These are phyloP conservation scores for Fonsecaea pugnacius DNA, from an alignment of 2,329 filamentous ascomycete genomes.

Conservation along the genomic window DNA sequence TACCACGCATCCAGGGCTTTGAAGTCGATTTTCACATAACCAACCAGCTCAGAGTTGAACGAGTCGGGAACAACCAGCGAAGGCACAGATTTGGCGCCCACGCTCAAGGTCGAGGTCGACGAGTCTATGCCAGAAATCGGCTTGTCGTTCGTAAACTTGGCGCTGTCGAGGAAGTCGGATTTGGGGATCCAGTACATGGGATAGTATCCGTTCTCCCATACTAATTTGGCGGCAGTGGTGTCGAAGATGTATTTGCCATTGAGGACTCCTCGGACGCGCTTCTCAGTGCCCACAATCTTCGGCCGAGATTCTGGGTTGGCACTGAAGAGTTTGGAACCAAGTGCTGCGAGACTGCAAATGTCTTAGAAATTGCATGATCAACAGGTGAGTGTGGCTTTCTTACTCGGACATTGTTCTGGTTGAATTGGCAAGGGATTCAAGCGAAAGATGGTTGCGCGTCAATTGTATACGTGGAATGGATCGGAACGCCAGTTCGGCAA, in stretches of 20 bases:
- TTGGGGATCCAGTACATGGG: slow-evolving; percentile 36
- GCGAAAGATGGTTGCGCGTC: slow-evolving; percentile 13
- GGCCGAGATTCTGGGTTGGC: slow-evolving; percentile 26
- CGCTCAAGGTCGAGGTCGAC: slow-evolving; percentile 29
- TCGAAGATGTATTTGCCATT: slow-evolving; percentile 37
- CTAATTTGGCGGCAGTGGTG: slow-evolving; percentile 34
- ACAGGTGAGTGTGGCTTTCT: neutral
- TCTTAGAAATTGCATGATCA: neutral
- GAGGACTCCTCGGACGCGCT: slow-evolving; percentile 36
- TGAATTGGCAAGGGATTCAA: neutral
- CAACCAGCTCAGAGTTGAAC: slow-evolving; percentile 33
- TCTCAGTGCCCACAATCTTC: slow-evolving; percentile 34
- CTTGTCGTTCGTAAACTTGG: slow-evolving; percentile 35
- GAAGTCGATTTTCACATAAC: slow-evolving; percentile 37
- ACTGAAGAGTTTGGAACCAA: slow-evolving; percentile 36
- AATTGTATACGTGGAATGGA: slow-evolving; percentile 19
- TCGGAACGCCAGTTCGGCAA: slow-evolving; percentile 17
- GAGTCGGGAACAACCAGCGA: slow-evolving; percentile 32
- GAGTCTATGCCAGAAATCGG: slow-evolving; percentile 32
- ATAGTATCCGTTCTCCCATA: slow-evolving; percentile 37
- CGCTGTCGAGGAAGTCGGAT: slow-evolving; percentile 29
- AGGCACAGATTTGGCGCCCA: slow-evolving; percentile 27
- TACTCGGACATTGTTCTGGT: slow-evolving; percentile 27
- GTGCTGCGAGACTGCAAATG: slow-evolving; percentile 29
- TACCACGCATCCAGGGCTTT: slow-evolving; percentile 38